Conservation (phyloP, 1,284 basidiomycete genomes). For the Moniliophthora roreri region DNA sequence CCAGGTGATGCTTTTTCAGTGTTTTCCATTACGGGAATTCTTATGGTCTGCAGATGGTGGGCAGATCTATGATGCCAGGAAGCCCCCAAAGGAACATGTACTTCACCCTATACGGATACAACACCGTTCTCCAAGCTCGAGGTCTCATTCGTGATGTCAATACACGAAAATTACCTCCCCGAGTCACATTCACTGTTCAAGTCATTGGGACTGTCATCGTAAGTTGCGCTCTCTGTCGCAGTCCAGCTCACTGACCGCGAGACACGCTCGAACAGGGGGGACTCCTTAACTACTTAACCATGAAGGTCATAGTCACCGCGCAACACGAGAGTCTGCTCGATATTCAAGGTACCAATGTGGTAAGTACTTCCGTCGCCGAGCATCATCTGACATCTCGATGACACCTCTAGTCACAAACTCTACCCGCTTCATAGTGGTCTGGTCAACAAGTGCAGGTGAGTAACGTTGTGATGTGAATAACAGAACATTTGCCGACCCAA, state of each 20-base stretch:
- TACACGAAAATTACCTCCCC: slow-evolving; percentile 68
- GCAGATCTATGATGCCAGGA: slow-evolving; percentile 37
- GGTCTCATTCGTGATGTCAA: slow-evolving; percentile 48
- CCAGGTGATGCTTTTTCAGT: slow-evolving; percentile 22
- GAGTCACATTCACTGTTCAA: slow-evolving; percentile 60
- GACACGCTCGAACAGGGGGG: slow-evolving; percentile 29
- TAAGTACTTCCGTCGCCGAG: not conserved
- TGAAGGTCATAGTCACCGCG: slow-evolving; percentile 46
- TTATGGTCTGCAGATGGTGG: slow-evolving; percentile 30
- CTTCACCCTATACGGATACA: slow-evolving; percentile 49
- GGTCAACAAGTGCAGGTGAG: slow-evolving; percentile 50
- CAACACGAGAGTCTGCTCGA: slow-evolving; percentile 31
- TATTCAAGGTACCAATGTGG: slow-evolving; percentile 15
- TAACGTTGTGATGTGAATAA: not conserved
- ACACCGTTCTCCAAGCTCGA: slow-evolving; percentile 44
- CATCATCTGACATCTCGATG: not conserved
- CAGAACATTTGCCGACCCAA: not conserved
- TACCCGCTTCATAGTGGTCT: slow-evolving; percentile 37
- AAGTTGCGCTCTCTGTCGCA: slow-evolving; percentile 16
- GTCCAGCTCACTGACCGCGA: slow-evolving; percentile 12
- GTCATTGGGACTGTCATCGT: slow-evolving; percentile 53
- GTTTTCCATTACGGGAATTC: not conserved
- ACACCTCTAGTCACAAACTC: slow-evolving; percentile 5
- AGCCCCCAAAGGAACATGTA: slow-evolving; percentile 50
- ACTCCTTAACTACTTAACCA: slow-evolving; percentile 45